Evolutionary conservation across 2,329 filamentous ascomycete species (phyloP), one percentile per base, ranked within the genome.

Genomic region (Penicillium oxalicum): DNA sequence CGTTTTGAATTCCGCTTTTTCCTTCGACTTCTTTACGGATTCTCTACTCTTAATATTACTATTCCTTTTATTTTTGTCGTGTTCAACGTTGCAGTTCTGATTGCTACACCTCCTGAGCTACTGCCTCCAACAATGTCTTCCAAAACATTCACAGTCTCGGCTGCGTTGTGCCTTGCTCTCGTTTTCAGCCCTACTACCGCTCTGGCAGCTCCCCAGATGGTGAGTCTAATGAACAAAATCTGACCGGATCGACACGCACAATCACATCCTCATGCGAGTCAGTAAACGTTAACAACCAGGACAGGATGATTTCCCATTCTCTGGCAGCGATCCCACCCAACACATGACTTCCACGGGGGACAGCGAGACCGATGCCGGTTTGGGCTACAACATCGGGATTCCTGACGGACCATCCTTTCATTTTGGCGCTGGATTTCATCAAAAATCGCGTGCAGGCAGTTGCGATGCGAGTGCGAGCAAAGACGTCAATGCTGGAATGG

Each of bases 91-190:
- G 18, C 18, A 18, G 18, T 18, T 18, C 18, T 18, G 18, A 18
- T 51, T 55, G 46, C 27, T 26, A 47, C 18, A 34, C 41, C 48
- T 49, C 29, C 9, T 18, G 44, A 45, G 41, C 43, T 11, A 37
- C 42, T 41, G 47, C 34, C 18, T 51, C 42, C 49, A 47, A 59
- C 25, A 48, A 67, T 63, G 61, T 45, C 52, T 49, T 55, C 58
- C 47, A 56, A 55, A 44, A 49, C 54, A 42, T 60, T 61, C 52
- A 59, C 44, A 42, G 37, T 62, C 50, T 61, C 62, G 7, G 56
- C 62, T 45, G 55, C 65, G 37, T 34, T 68, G 48, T 66, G 61
- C 57, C 60, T 68, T 2, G 38, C 63, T 25, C 55, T 67, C 29
- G 54, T 62, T 38, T 52, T 62, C 28, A 58, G 57, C 37, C 64